These are phyloP conservation scores for Pythium apleroticum DNA, from an alignment of 352 stramenopile species.

Conservation along the genomic window DNA sequence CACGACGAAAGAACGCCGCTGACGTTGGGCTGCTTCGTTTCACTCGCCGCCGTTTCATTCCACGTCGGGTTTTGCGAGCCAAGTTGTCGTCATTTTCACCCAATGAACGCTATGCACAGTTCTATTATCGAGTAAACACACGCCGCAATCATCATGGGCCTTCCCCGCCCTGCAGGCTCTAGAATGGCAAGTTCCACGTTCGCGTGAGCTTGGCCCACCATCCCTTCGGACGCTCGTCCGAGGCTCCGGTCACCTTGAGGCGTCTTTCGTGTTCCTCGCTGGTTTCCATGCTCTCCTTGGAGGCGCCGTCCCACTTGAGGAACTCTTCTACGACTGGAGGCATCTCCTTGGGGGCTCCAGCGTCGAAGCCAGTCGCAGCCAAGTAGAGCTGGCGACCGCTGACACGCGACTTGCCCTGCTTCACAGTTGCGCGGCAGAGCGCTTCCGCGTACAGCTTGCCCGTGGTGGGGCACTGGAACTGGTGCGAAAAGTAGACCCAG, in stretches of 20 bases:
- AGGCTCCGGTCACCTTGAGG: slow-evolving; percentile 19
- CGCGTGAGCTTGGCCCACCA: slow-evolving; percentile 20
- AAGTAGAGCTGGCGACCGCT: slow-evolving; percentile 18
- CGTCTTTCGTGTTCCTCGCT: slow-evolving; percentile 25
- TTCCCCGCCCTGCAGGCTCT: neutral
- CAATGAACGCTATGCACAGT: slow-evolving; percentile 20
- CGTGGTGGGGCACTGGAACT: slow-evolving; percentile 35
- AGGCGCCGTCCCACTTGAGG: slow-evolving; percentile 35
- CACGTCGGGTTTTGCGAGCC: slow-evolving; percentile 13
- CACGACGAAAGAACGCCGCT: neutral
- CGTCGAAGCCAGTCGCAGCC: slow-evolving; percentile 13
- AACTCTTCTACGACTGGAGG: slow-evolving; percentile 33
- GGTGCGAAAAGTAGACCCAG: slow-evolving; percentile 38
- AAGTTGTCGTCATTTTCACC: slow-evolving; percentile 18
- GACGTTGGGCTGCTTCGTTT: slow-evolving; percentile 4
- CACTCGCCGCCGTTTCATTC: neutral
- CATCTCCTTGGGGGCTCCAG: slow-evolving; percentile 24
- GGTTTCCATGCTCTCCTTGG: slow-evolving; percentile 33
- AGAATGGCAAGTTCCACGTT: slow-evolving; percentile 35
- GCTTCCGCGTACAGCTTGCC: slow-evolving; percentile 35
- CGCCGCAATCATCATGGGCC: neutral
- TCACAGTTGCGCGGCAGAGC: slow-evolving; percentile 29
- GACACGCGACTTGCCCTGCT: slow-evolving; percentile 26
- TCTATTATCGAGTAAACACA: slow-evolving; percentile 11
- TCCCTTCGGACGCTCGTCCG: slow-evolving; percentile 15